These are phyloP conservation scores for Thraustochytrium striatum DNA, from an alignment of 352 stramenopile genomes.

Conservation along the genomic window DNA sequence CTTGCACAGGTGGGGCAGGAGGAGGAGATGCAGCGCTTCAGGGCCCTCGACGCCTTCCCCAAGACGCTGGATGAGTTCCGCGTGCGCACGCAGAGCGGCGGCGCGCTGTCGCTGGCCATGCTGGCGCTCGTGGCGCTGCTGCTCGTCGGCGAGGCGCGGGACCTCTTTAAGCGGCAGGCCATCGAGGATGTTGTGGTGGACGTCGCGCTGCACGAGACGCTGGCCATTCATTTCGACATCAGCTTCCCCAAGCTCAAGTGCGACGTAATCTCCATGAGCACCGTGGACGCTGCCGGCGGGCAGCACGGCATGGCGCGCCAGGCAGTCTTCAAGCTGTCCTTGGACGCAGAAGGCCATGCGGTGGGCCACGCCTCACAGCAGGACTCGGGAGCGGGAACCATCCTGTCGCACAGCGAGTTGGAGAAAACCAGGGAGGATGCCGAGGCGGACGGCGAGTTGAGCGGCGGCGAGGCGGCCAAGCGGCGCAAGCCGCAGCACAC, in stretches of 20 bases:
- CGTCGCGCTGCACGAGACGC: slow-evolving; percentile 6
- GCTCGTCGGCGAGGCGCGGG: not conserved
- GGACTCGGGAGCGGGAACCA: not conserved
- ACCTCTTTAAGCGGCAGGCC: not conserved
- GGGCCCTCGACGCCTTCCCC: slow-evolving; percentile 22
- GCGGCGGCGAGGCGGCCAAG: not conserved
- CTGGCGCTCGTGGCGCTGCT: slow-evolving; percentile 16
- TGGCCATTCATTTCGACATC: slow-evolving; percentile 29
- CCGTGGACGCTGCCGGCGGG: slow-evolving; percentile 22
- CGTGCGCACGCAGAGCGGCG: slow-evolving; percentile 9
- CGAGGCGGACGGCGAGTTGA: not conserved
- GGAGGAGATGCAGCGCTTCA: not conserved
- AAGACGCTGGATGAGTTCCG: slow-evolving; percentile 31
- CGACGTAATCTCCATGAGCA: not conserved
- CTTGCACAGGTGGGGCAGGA: too few species aligned
- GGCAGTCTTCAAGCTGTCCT: slow-evolving; percentile 4
- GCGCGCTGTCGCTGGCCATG: not conserved
- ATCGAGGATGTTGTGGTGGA: slow-evolving; percentile 30
- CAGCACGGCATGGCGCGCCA: slow-evolving; percentile 1
- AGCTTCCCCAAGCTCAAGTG: slow-evolving; percentile 3
- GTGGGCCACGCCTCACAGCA: too few species aligned
- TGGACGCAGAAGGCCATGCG: not conserved
- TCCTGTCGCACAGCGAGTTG: not conserved
- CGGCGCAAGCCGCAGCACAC: not conserved
- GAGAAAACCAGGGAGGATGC: not conserved